A percentile compares a stretch with the other conserved stretches of the same genome.
Evolutionary conservation across 495 filamentous ascomycete genomes (phyloP).

Genomic region (Aspergillus nidulans): DNA sequence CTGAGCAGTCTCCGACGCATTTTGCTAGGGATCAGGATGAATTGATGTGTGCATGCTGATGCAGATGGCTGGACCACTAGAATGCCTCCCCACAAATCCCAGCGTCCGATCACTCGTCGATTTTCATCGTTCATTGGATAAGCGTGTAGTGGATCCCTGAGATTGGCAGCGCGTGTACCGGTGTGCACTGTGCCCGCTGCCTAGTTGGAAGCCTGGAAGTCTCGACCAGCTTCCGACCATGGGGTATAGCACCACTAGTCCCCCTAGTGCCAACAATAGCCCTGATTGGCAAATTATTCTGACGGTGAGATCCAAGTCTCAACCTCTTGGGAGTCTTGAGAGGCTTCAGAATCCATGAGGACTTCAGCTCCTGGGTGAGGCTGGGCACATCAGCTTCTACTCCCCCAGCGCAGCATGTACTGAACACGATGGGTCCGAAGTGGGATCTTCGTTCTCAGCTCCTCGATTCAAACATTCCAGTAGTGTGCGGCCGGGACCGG

Average conservation of each 20-base stretch:
- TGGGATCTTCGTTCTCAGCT: neutral
- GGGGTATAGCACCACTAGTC: neutral
- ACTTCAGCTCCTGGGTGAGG: neutral
- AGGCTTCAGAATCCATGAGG: neutral
- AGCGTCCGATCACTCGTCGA: slow-evolving; percentile 3
- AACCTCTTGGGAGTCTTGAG: neutral
- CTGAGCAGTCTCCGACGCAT: neutral
- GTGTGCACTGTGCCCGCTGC: neutral
- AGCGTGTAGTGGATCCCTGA: neutral
- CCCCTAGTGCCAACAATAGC: neutral
- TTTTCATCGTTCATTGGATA: neutral
- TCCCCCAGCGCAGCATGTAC: neutral
- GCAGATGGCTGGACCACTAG: slow-evolving; percentile 8
- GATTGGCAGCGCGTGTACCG: neutral
- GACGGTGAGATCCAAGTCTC: neutral
- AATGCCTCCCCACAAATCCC: neutral
- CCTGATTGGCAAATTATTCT: neutral
- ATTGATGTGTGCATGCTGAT: slow-evolving; percentile 8
- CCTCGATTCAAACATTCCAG: neutral
- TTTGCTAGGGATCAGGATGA: neutral
- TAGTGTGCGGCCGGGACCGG: neutral
- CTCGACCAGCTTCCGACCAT: neutral
- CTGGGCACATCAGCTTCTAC: neutral
- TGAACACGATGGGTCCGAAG: neutral
- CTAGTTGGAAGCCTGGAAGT: neutral